These are phyloP conservation scores for Schizophyllum amplum DNA, from an alignment of 1,284 basidiomycete species.

Conservation along the genomic window DNA sequence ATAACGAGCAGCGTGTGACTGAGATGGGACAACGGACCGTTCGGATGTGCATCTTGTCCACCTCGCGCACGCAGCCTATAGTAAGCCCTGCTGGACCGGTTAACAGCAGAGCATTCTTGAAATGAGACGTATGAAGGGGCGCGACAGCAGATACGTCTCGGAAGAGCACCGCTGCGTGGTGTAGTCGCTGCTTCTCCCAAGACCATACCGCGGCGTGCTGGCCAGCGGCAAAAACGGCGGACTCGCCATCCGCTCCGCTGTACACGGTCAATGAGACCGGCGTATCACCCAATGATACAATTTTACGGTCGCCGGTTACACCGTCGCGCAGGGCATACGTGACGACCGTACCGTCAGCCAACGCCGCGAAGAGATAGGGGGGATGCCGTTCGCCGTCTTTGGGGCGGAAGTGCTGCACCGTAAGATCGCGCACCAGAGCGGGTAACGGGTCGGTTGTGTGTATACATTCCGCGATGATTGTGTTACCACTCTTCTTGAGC, in stretches of 20 bases:
- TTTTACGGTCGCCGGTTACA: constrained; percentile 42
- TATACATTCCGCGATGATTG: constrained; percentile 31
- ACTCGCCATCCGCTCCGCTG: constrained; percentile 35
- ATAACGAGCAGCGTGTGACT: not conserved
- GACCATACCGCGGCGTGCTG: constrained; percentile 56
- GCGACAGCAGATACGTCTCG: constrained; percentile 58
- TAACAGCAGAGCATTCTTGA: constrained; percentile 49
- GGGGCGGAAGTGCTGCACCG: constrained; percentile 59
- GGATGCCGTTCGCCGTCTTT: constrained; percentile 29
- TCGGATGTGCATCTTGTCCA: constrained; percentile 78
- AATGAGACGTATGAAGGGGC: constrained; percentile 37
- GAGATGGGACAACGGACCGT: constrained; percentile 37
- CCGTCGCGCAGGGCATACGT: constrained; percentile 31
- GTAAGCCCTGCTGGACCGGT: constrained; percentile 47
- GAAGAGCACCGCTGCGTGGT: constrained; percentile 63
- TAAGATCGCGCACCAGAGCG: constrained; percentile 61
- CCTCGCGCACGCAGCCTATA: constrained; percentile 58
- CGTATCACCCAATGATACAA: constrained; percentile 58
- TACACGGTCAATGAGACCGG: constrained; percentile 57
- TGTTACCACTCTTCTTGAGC: constrained; percentile 22
- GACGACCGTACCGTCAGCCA: constrained; percentile 76
- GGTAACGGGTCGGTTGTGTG: constrained; percentile 39
- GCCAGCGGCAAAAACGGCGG: constrained; percentile 57
- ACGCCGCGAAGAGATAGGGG: constrained; percentile 70
- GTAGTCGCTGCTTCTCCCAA: constrained; percentile 58